These are phyloP conservation scores for Lichtheimia ornata DNA, from an alignment of 371 early-diverging fungal species.

Conservation along the genomic window DNA sequence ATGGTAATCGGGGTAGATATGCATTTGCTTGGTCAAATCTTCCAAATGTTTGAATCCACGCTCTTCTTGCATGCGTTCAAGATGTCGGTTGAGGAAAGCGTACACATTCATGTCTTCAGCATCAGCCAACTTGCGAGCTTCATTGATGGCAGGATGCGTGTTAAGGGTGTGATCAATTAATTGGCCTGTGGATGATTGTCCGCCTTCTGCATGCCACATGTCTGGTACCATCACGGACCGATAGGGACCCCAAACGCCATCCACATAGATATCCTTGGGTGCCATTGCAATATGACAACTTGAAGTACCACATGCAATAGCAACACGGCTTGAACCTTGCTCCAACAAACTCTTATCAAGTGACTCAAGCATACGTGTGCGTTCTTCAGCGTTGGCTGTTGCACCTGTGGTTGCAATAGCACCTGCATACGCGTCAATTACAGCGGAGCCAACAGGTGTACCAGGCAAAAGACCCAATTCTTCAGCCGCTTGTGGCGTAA, in stretches of 20 bases:
- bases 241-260: slow-evolving; percentile 69
- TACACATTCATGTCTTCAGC: slow-evolving; percentile 41
- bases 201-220: slow-evolving; percentile 72
- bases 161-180: slow-evolving; percentile 64
- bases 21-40: slow-evolving; percentile 54
- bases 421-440: slow-evolving; percentile 82
- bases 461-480: slow-evolving; percentile 58
- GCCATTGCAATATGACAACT: slow-evolving; percentile 73
- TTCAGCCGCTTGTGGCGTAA: slow-evolving; percentile 51
- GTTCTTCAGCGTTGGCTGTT: slow-evolving; percentile 25
- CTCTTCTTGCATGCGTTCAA: slow-evolving; percentile 31
- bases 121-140: slow-evolving; percentile 27
- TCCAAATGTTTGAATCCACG: slow-evolving; percentile 31
- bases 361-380: slow-evolving; percentile 14
- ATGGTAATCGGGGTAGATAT: slow-evolving; percentile 77
- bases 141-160: slow-evolving; percentile 56
- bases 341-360: slow-evolving; percentile 15
- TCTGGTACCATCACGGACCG: slow-evolving; percentile 62
- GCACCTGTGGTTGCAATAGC: slow-evolving; percentile 62
- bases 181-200: slow-evolving; percentile 74
- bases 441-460: slow-evolving; percentile 65
- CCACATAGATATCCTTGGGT: slow-evolving; percentile 57
- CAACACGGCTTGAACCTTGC: slow-evolving; percentile 57
- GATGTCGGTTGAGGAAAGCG: slow-evolving; percentile 47
- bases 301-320: slow-evolving; percentile 73